Evolutionary conservation across 768 basidiomycete species (phyloP).

Genomic region (Hortiboletus campestris): DNA sequence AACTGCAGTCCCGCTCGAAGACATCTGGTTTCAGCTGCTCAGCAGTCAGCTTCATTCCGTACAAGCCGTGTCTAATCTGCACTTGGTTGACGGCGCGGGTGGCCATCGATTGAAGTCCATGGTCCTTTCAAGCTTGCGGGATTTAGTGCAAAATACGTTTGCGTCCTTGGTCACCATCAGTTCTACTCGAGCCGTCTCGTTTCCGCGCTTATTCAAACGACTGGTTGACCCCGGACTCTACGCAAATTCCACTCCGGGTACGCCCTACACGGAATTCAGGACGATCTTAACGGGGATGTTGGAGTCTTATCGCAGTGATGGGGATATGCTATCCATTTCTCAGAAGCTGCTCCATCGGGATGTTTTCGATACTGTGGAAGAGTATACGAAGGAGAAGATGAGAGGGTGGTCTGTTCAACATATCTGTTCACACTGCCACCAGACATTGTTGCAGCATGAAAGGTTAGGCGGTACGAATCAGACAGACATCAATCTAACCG

Average conservation of each 20-base stretch:
- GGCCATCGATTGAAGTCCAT: conserved; percentile 21
- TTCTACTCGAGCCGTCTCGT: conserved; percentile 76
- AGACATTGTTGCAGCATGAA: conserved; percentile 37
- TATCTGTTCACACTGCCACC: conserved; percentile 53
- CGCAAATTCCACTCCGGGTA: conserved; percentile 48
- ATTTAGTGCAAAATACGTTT: conserved; percentile 83
- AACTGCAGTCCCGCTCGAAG: conserved; percentile 56
- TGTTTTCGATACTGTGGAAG: conserved; percentile 69
- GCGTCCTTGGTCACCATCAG: conserved; percentile 80
- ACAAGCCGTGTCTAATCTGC: conserved; percentile 59
- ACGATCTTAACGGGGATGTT: conserved; percentile 93
- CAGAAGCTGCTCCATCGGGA: conserved; percentile 80
- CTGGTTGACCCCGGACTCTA: conserved; percentile 72
- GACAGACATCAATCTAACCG: conserved; percentile 36
- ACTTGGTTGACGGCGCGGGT: conserved; percentile 21
- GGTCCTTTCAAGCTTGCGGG: conserved; percentile 53
- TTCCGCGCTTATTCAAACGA: conserved; percentile 90
- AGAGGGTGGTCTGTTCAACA: conserved; percentile 60
- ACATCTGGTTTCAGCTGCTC: conserved; percentile 87
- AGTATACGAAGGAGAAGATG: conserved; percentile 52
- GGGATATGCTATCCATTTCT: conserved; percentile 84
- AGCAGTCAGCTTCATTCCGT: conserved; percentile 79
- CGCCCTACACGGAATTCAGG: conserved; percentile 87
- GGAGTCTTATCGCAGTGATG: conserved; percentile 90
- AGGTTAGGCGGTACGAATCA: conserved; percentile 13